A percentile compares a stretch with the other conserved stretches of the same genome.
phyloP scores from a whole-genome alignment of 768 basidiomycete species.

The Daedaleopsis nitida region DNA sequence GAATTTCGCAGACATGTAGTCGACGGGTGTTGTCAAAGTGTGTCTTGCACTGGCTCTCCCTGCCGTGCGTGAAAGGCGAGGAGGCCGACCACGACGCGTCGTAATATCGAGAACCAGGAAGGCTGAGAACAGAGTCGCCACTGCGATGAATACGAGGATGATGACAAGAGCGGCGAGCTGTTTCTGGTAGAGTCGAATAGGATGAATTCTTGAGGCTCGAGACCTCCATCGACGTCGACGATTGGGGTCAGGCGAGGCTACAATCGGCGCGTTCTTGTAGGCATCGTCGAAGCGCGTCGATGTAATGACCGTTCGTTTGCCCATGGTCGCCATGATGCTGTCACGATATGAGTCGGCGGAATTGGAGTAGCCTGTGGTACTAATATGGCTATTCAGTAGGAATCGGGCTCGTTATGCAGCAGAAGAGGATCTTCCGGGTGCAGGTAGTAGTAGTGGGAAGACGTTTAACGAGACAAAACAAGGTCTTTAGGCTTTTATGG shows the following conservation, averaged over 20 bases:
- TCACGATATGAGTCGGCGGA: no score
- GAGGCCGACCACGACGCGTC: not conserved
- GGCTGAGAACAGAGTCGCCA: slow-evolving; percentile 18
- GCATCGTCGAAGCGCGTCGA: not conserved
- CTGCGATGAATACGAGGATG: slow-evolving; percentile 17
- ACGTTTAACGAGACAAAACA: no score
- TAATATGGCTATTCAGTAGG: no score
- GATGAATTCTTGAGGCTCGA: not conserved
- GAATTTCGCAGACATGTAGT: not conserved
- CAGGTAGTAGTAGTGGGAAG: no score
- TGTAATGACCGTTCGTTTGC: not conserved
- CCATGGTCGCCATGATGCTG: slow-evolving; percentile 10
- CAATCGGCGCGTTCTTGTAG: not conserved
- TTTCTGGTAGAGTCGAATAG: slow-evolving; percentile 14
- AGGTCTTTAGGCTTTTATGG: no score
- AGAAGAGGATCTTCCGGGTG: no score
- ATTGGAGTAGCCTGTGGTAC: no score
- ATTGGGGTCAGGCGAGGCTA: not conserved
- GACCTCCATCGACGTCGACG: not conserved
- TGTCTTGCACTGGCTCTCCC: no score
- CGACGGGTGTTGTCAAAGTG: not conserved
- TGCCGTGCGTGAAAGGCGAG: not conserved
- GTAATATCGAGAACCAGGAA: slow-evolving; percentile 24
- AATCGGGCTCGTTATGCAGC: no score
- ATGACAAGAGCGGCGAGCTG: slow-evolving; percentile 20